phyloP scores from a whole-genome alignment of 2,329 filamentous ascomycete species.

The Fusarium sp. region DNA sequence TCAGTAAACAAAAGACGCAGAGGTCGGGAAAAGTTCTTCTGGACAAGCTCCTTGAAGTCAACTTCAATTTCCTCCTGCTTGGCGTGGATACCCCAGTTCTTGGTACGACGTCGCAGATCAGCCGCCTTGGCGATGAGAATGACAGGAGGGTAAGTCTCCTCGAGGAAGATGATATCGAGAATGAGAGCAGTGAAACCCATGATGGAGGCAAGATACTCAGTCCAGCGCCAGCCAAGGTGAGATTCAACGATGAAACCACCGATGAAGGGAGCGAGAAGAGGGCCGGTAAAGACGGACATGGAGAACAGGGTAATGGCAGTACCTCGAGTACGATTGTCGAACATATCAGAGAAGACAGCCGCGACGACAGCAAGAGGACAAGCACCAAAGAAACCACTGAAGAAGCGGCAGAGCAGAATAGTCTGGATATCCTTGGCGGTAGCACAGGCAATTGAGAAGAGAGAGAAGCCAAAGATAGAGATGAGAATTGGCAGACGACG shows the following conservation, averaged over 20 bases:
- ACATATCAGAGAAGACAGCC: conserved; percentile 79
- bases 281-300: conserved; percentile 71
- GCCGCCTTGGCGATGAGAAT: conserved; percentile 72
- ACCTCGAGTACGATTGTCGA: conserved; percentile 72
- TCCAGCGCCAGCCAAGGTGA: conserved; percentile 79
- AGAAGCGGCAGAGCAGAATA: conserved; percentile 78
- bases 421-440: conserved; percentile 76
- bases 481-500: conserved; percentile 71
- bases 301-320: conserved; percentile 59
- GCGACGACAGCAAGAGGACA: conserved; percentile 76
- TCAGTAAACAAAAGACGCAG: conserved; percentile 74
- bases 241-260: conserved; percentile 75
- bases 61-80: conserved; percentile 79
- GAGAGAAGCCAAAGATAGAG: conserved; percentile 75
- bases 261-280: conserved; percentile 75
- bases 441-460: conserved; percentile 74
- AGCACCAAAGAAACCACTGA: conserved; percentile 78
- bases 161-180: conserved; percentile 71
- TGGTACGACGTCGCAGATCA: conserved; percentile 71
- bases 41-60: conserved; percentile 71
- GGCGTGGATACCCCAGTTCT: conserved; percentile 78
- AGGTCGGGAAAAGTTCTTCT: conserved; percentile 75
- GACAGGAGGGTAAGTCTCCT: conserved; percentile 77
- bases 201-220: conserved; percentile 72
- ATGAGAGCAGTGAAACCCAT: conserved; percentile 72